Conservation (phyloP, 2,329 filamentous ascomycete species). For the Epichloe bromicola region DNA sequence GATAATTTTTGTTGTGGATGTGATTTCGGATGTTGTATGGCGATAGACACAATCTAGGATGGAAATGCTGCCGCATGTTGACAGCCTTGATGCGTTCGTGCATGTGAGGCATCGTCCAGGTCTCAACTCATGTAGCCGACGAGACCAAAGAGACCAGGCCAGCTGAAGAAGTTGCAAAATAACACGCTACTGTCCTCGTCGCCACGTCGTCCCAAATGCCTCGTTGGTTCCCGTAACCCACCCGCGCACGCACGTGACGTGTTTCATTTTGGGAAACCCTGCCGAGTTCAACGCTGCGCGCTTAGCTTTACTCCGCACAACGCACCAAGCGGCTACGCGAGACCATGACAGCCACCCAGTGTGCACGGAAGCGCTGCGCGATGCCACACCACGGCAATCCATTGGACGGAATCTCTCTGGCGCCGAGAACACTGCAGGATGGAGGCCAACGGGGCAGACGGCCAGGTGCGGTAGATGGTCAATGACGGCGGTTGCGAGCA, state of each 20-base stretch:
- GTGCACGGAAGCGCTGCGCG: constrained; percentile 4
- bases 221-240: background rate
- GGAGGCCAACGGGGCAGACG: background rate
- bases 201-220: background rate
- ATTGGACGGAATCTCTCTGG: background rate
- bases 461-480: background rate
- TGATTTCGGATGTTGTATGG: background rate
- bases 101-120: too few species aligned
- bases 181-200: background rate
- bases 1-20: background rate
- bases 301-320: background rate
- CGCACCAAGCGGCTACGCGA: background rate
- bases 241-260: background rate
- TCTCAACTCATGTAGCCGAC: too few species aligned
- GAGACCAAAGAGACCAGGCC: background rate
- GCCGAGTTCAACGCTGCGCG: background rate
- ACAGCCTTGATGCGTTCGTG: too few species aligned
- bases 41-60: constrained; percentile 1
- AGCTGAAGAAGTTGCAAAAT: background rate
- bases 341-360: constrained; percentile 4
- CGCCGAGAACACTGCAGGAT: background rate
- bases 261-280: background rate
- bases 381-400: constrained; percentile 1
- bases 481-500: background rate
- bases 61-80: background rate